A percentile compares a stretch with the other conserved stretches of the same genome.
phyloP scores from a whole-genome alignment of 2,329 filamentous ascomycete genomes.

The Didymella segeticola region DNA sequence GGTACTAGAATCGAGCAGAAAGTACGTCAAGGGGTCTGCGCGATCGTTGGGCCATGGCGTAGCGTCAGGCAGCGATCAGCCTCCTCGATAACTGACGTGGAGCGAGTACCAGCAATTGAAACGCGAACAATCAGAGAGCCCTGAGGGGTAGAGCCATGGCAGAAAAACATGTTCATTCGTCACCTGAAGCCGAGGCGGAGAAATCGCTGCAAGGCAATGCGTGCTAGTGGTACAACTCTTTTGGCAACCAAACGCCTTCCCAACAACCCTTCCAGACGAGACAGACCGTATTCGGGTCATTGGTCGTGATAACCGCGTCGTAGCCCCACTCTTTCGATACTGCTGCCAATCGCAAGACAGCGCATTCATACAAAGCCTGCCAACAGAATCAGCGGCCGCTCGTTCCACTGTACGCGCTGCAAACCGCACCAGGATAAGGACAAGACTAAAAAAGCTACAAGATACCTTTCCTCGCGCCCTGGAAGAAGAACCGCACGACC shows the following conservation, averaged over 20 bases:
- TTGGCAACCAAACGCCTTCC: slow-evolving; percentile 5
- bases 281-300: too few species aligned
- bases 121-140: background rate
- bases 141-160: background rate
- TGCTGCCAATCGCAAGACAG: background rate
- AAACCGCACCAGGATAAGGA: slow-evolving; percentile 4
- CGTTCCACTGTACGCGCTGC: background rate
- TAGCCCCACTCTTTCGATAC: background rate
- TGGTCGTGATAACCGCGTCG: background rate
- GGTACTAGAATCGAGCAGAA: too few species aligned
- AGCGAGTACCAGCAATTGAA: background rate
- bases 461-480: slow-evolving; percentile 73
- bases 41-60: too few species aligned
- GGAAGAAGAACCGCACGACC: slow-evolving; percentile 98
- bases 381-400: slow-evolving; percentile 26
- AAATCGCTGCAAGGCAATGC: background rate
- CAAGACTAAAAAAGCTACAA: slow-evolving; percentile 13
- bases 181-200: background rate
- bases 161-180: background rate
- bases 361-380: slow-evolving; percentile 31
- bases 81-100: too few species aligned
- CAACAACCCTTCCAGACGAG: background rate
- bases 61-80: too few species aligned
- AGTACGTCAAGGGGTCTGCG: too few species aligned
- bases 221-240: slow-evolving; percentile 4